These are phyloP conservation scores for Asterionellopsis glacialis DNA, from an alignment of 108 stramenopile species.

Conservation along the genomic window DNA sequence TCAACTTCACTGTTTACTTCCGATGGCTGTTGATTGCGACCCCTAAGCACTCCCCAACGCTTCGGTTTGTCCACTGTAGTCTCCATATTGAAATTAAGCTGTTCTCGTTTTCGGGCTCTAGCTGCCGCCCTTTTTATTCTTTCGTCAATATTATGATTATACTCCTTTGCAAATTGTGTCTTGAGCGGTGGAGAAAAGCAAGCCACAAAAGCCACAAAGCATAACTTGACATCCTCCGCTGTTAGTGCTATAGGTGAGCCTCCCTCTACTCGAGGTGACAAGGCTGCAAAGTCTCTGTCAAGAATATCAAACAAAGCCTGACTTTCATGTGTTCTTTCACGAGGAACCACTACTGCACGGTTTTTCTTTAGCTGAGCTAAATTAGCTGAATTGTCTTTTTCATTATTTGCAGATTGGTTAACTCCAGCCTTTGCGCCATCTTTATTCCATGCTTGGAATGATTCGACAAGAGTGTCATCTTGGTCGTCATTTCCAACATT, in stretches of 20 bases:
- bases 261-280: conserved; percentile 17
- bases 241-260: conserved; percentile 10
- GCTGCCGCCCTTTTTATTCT: neutral
- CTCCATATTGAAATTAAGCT: neutral
- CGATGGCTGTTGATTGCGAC: too few relatives aligned
- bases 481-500: neutral
- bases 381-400: neutral
- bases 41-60: too few relatives aligned
- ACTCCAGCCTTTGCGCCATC: neutral
- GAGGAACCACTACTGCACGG: neutral
- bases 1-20: neutral
- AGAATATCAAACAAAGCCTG: conserved; percentile 41
- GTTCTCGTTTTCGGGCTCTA: neutral
- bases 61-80: too few relatives aligned
- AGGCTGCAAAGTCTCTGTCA: conserved; percentile 38
- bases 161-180: conserved; percentile 8
- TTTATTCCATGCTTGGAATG: conserved; percentile 2
- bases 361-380: neutral
- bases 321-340: conserved; percentile 1
- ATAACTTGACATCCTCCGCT: conserved; percentile 36
- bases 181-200: conserved; percentile 28
- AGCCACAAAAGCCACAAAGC: conserved; percentile 42
- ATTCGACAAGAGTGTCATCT: conserved; percentile 1
- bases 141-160: conserved; percentile 2
- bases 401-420: neutral